phyloP scores from a whole-genome alignment of 129 eudicot species.

The Logfia minima region DNA sequence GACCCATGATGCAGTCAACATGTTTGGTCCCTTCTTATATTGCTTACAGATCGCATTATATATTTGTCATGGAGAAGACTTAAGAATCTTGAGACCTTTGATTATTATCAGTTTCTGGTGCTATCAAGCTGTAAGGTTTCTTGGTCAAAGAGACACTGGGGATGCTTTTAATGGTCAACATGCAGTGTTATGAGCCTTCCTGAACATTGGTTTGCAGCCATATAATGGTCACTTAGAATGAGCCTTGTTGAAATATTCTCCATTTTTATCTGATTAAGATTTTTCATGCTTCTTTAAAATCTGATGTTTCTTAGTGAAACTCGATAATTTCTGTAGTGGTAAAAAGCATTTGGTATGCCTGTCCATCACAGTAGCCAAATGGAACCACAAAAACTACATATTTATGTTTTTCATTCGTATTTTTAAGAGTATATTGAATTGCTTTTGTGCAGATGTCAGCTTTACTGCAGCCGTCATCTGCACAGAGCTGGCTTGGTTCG shows the following conservation, averaged over 20 bases:
- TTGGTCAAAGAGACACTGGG: slow-evolving; percentile 25
- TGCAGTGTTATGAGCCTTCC: slow-evolving; percentile 27
- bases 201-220: slow-evolving; percentile 37
- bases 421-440: slow-evolving; percentile 35
- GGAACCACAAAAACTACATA: slow-evolving; percentile 4
- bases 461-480: slow-evolving; percentile 71
- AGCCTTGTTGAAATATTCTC: not conserved
- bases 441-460: slow-evolving; percentile 76
- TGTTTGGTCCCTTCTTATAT: slow-evolving; percentile 18
- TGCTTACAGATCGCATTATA: slow-evolving; percentile 9
- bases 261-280: slow-evolving; percentile 14
- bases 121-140: slow-evolving; percentile 17
- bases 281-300: slow-evolving; percentile 15
- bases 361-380: slow-evolving; percentile 18
- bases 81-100: slow-evolving; percentile 10
- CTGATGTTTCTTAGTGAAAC: not conserved
- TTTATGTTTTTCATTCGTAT: not conserved
- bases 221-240: slow-evolving; percentile 11
- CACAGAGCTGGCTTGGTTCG: slow-evolving; percentile 94
- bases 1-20: slow-evolving; percentile 25
- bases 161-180: slow-evolving; percentile 38
- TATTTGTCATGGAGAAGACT: slow-evolving; percentile 13
- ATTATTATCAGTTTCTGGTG: not conserved
- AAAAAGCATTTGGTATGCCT: slow-evolving; percentile 26
- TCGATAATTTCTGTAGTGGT: not conserved